A percentile compares a stretch with the other conserved stretches of the same genome.
Conservation (phyloP, 495 filamentous ascomycete genomes). For the Podospora didyma region DNA sequence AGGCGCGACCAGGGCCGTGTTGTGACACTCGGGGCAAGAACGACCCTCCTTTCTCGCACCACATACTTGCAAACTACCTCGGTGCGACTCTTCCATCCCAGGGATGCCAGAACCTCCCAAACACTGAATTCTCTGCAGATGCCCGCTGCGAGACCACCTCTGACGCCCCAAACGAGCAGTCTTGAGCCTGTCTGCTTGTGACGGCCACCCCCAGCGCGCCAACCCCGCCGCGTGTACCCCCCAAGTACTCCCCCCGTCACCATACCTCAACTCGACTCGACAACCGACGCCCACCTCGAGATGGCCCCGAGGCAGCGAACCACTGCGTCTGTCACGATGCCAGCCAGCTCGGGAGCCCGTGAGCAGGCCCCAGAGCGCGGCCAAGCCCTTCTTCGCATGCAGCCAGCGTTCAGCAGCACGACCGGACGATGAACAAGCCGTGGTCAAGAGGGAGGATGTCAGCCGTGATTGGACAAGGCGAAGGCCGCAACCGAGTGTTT, state of each 20-base stretch:
- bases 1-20: slow-evolving; percentile 28
- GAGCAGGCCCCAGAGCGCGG: neutral
- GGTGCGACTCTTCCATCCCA: slow-evolving; percentile 14
- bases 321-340: neutral
- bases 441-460: neutral
- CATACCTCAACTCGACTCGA: too few species aligned
- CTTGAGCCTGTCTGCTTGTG: neutral
- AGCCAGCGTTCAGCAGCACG: neutral
- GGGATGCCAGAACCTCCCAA: neutral
- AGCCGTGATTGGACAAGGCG: neutral
- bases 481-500: neutral
- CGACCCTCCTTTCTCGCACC: slow-evolving; percentile 21
- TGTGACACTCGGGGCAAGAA: slow-evolving; percentile 31
- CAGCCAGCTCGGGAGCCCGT: neutral
- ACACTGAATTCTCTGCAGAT: neutral
- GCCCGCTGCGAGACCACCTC: neutral
- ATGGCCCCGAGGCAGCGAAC: neutral
- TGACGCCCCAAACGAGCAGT: neutral
- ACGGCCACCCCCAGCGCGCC: neutral
- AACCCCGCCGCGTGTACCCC: neutral
- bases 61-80: slow-evolving; percentile 17
- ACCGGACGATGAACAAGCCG: neutral
- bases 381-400: neutral
- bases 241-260: neutral
- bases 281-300: neutral